Evolutionary conservation across 805 yeast genomes (phyloP), one percentile per base, ranked within the genome.

Genomic region (Hanseniaspora vineae): DNA sequence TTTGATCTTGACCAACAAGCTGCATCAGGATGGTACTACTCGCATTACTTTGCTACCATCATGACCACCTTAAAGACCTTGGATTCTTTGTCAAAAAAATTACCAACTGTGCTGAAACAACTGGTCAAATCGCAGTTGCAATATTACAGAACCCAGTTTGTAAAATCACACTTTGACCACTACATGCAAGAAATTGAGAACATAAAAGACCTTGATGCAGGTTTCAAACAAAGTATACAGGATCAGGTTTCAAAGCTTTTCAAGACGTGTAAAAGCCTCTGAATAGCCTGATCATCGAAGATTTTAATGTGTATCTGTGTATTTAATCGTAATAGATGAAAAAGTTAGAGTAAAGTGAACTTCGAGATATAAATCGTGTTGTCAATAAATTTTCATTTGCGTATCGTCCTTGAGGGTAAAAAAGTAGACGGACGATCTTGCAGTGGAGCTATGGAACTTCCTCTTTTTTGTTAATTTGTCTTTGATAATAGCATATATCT

Each of bases 31-130:
- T 13, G 31, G 39, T 33, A 17, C n/a, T 42, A 44, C 37, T 14
- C 45, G 2, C 40, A 35, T 12, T 20, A 19, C 20, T 12, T 20
- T 18, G 12, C 31, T 3, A 23, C 31, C n/a, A 37, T 48, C 2
- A 12, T 48, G 19, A 45, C 42, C 14, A 44, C 46, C 2, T 35
- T 48, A 1, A 48, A 48, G 23, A 48, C 47, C 2, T 32, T 48
- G 40, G 44, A 46, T 6, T 35, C 44, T 11, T 44, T 43, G 11
- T 23, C 29, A 4, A 48, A 48, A 29, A 48, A 42, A 31, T 42
- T 48, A 20, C 47, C 42, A 35, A 42, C 19, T 35, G 14, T 19
- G 6, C 15, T 48, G 2, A 45, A 48, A 29, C 35, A 19, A 13
- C 39, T 19, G 18, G 23, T 44, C n/a, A 48, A 42, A n/a, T 18